Evolutionary conservation across 371 early-diverging fungal genomes (phyloP), one percentile per base, ranked within the genome.

Genomic region (Lichtheimia corymbifera): DNA sequence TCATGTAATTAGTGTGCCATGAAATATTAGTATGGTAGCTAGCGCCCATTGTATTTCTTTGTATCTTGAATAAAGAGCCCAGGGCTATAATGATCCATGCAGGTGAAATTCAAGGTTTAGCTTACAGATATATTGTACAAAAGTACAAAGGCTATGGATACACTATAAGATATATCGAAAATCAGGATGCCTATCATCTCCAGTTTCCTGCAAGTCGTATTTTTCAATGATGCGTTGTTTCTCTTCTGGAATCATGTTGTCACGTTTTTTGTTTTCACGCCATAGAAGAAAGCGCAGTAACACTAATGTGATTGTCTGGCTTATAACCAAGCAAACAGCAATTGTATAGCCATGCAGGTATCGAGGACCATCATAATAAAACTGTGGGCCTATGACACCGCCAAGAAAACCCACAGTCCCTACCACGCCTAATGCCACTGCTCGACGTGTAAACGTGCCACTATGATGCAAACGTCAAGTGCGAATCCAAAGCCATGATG

Each of bases 211-310:
- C 28, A 30, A 12, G n/a, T 17, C 40, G 17, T 50, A 30, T 35
- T 58, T 20, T 12, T 20, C 50, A 35, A 58, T 28, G 11, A 44
- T 20, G 14, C 44, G 50, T 20, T 50, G 44, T 12, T 58, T 47
- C 27, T 58, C 58, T 15, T 58, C 54, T 20, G 24, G 44, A 0
- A 50, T 35, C 58, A 58, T 49, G 15, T 25, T 13, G 13, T 17
- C 30, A 6, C 58, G 58, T 12, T 50, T 30, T 15, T 58, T 58
- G 24, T 58, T 58, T 53, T 42, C 58, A 41, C 15, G 55, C n/a
- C 53, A 61, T 52, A 20, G 30, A 15, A 56, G 58, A 41, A 52
- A 58, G 45, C 20, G 65, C 51, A 42, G 54, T 35, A 49, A 11
- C n/a, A 50, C 9, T n/a, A 40, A 20, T 13, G n/a, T 28, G 6